phyloP scores from a whole-genome alignment of 768 basidiomycete genomes.

The Brasilioporus rufonigricans region DNA sequence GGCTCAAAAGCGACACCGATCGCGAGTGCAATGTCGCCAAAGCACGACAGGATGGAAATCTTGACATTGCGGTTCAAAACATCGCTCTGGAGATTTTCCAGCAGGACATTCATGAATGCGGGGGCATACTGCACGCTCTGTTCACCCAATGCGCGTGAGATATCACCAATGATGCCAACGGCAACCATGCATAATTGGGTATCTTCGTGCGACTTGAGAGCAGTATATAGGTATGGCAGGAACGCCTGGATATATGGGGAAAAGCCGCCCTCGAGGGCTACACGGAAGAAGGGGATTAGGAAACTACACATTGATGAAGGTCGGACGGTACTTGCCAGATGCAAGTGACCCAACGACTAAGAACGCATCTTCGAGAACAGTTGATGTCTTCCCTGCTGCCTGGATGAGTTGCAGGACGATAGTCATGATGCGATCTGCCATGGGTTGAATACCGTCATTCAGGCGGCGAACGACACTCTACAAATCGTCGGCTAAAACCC shows the following conservation, averaged over 20 bases:
- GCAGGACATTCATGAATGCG: conserved; percentile 87
- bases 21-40: conserved; percentile 95
- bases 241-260: conserved; percentile 82
- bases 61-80: conserved; percentile 93
- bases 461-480: conserved; percentile 87
- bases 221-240: conserved; percentile 82
- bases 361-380: conserved; percentile 95
- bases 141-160: conserved; percentile 91
- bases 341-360: conserved; percentile 88
- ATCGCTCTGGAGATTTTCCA: conserved; percentile 89
- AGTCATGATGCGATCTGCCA: conserved; percentile 95
- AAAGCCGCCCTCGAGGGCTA: conserved; percentile 77
- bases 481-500: conserved; percentile 1
- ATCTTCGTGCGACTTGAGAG: conserved; percentile 91
- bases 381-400: conserved; percentile 88
- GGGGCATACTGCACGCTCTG: conserved; percentile 79
- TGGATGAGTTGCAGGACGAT: conserved; percentile 81
- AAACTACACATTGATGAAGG: background rate
- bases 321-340: conserved; percentile 44
- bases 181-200: conserved; percentile 94
- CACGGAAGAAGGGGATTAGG: conserved; percentile 4
- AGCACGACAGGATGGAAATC: conserved; percentile 92
- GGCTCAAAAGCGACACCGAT: conserved; percentile 85
- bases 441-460: conserved; percentile 74
- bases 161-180: conserved; percentile 93